phyloP scores from a whole-genome alignment of 2,329 filamentous ascomycete species.

The Talaromyces sp. region DNA sequence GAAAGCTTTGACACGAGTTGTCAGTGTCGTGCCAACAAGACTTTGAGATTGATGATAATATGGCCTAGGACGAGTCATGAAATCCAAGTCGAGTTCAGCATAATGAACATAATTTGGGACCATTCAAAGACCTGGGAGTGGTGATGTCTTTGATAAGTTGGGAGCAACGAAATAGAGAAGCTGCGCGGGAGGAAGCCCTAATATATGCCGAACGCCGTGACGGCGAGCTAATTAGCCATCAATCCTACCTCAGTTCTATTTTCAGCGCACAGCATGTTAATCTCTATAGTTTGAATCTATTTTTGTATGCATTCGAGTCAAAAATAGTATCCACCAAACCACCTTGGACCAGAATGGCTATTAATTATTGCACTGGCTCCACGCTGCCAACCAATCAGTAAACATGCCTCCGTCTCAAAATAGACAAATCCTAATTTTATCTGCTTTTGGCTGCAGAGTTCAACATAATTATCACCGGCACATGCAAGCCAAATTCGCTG shows the following conservation, averaged over 20 bases:
- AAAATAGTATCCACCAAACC: conserved; percentile 1
- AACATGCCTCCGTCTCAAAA: not conserved
- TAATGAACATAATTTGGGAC: not conserved
- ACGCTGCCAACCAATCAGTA: not conserved
- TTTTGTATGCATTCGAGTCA: not conserved
- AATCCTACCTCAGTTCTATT: not conserved
- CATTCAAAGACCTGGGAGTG: not conserved
- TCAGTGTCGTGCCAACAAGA: not conserved
- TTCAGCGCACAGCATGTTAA: not conserved
- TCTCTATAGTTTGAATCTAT: not conserved
- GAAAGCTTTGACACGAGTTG: not conserved
- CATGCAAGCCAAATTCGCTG: not conserved
- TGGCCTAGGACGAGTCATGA: not conserved
- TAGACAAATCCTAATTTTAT: conserved; percentile 7
- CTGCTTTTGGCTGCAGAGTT: not conserved
- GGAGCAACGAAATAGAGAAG: not conserved
- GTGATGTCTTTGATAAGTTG: not conserved
- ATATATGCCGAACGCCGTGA: not conserved
- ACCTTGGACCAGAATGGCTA: not conserved
- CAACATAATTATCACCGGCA: conserved; percentile 7
- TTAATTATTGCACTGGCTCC: not conserved
- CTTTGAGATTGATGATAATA: not conserved
- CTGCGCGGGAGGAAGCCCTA: conserved; percentile 1
- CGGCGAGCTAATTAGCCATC: not conserved
- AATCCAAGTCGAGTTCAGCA: not conserved